Evolutionary conservation across 495 filamentous ascomycete genomes (phyloP), one percentile per base, ranked within the genome.

Genomic region (Chaetomium tenue): DNA sequence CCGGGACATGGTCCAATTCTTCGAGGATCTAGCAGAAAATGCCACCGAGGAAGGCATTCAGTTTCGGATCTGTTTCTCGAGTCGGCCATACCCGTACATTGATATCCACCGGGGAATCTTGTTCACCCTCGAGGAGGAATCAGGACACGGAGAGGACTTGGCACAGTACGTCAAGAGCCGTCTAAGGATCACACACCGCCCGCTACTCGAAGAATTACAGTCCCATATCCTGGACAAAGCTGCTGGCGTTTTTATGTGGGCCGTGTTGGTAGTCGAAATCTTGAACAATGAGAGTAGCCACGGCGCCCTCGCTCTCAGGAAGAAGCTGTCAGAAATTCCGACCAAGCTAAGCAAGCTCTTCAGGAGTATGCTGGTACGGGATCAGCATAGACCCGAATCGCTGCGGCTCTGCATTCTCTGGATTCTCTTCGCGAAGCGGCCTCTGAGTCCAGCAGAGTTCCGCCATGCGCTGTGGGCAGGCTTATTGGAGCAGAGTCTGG

Each of bases 41-140:
- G 55, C 70, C 12, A 30, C 64, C n/a, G 44, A 65, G 5, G 26
- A 9, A 7, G 23, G 51, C 15, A 48, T 59, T 12, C 52, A 46
- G 16, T 58, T 76, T 33, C 63, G 51, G 25, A 52, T 79, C n/a
- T 83, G 78, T 58, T 77, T 83, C 47, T 81, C 82, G 2, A 83
- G 81, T 66, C 76, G 81, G 2, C 79, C 82, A 66, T 82, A 83
- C 60, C 81, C 80, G 0, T 66, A 78, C 56, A 79, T 84, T 28
- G 60, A 46, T 5, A 72, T 79, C 2, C 46, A 64, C 20, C 63
- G 66, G 13, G 76, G 76, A 8, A 64, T 74, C 5, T 56, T 65
- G 42, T 30, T 74, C 33, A 58, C 53, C 9, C 59, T 74, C 13
- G 72, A 74, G 52, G 16, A 66, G 15, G 42, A 68, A 57, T 37